Base-by-base conservation (phyloP, 169 alveolate genomes). In the Fabrea salina region DNA sequence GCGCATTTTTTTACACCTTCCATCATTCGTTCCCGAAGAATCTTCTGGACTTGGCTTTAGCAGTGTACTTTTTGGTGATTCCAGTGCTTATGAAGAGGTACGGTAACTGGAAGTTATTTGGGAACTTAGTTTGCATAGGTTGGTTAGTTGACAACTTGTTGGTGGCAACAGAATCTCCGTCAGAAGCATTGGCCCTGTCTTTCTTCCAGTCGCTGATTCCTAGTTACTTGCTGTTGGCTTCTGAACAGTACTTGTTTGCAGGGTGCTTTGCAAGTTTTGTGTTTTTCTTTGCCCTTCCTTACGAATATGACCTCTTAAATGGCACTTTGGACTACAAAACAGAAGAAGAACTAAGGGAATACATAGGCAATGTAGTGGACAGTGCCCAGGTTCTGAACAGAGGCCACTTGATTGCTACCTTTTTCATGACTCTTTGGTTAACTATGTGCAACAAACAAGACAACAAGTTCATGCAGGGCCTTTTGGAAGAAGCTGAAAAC, bases 401-500 rank as follows among this genome's bases (percentile, higher is more conserved):
- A n/a, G 11, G 11, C 13, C 66, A 54, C 25, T 33, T 54, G 13
- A n/a, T 54, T 6, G 66, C 66, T 54, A 33, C 25, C 6, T 54
- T 54, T 54, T 19, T 19, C 11, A 19, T 54, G 13, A 54, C 66
- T 11, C 8, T 54, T 7, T 54, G 66, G 66, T n/a, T 54, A n/a
- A 19, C 13, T 19, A 54, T 7, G 6, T 54, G 66, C 25, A n/a
- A 19, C 11, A 54, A 54, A 11, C 13, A 54, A n/a, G 66, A 54
- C 33, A n/a, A n/a, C 8, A 54, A 54, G 25, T 11, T 54, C 8
- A 54, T 54, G 66, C 13, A 54, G 13, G 25, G 25, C 13, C 25
- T 54, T n/a, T 33, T 54, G 13, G 66, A 54, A 61, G 74, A 61
- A 8, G 11, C 74, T 33, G 13, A 61, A 61, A 13, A 61, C 19